Conservation (phyloP, 495 filamentous ascomycete genomes). For the Podospora fimiseda region DNA sequence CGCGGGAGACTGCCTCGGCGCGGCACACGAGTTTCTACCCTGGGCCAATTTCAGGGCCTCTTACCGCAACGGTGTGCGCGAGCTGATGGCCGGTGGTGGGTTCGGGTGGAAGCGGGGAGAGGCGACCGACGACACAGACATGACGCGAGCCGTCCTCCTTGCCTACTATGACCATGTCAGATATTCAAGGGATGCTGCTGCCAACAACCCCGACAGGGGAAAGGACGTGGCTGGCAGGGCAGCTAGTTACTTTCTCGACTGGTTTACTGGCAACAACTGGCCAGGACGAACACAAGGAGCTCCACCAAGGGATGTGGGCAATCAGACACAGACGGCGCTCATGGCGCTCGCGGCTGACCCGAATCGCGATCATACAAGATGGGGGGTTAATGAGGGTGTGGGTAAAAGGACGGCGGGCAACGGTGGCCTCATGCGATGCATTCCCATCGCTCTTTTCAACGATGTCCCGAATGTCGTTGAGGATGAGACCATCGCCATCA, state of each 20-base stretch:
- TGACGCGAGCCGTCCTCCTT: conserved; percentile 17
- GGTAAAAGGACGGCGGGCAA: conserved; percentile 22
- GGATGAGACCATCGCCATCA: conserved; percentile 13
- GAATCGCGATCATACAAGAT: conserved; percentile 8
- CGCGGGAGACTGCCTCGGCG: conserved; percentile 29
- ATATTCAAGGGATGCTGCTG: neutral
- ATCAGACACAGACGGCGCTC: no score
- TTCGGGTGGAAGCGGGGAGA: conserved; percentile 24
- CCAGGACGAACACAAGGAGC: conserved; percentile 14
- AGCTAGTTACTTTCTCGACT: conserved; percentile 21
- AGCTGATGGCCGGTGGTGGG: conserved; percentile 25
- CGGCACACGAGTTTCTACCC: conserved; percentile 25
- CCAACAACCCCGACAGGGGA: neutral
- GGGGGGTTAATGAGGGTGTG: conserved; percentile 17
- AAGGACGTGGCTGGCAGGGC: conserved; percentile 8
- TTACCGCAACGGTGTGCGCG: conserved; percentile 16
- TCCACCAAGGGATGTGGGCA: conserved; percentile 19
- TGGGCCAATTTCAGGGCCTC: conserved; percentile 15
- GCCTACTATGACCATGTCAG: conserved; percentile 17
- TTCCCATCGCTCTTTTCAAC: conserved; percentile 22
- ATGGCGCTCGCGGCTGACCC: conserved; percentile 6
- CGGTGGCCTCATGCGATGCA: conserved; percentile 25
- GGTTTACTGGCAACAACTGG: conserved; percentile 22
- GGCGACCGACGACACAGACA: conserved; percentile 17
- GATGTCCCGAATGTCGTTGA: neutral